These are phyloP conservation scores for Herpetomonas tarakana DNA, from an alignment of 208 protist genomes.

Conservation along the genomic window DNA sequence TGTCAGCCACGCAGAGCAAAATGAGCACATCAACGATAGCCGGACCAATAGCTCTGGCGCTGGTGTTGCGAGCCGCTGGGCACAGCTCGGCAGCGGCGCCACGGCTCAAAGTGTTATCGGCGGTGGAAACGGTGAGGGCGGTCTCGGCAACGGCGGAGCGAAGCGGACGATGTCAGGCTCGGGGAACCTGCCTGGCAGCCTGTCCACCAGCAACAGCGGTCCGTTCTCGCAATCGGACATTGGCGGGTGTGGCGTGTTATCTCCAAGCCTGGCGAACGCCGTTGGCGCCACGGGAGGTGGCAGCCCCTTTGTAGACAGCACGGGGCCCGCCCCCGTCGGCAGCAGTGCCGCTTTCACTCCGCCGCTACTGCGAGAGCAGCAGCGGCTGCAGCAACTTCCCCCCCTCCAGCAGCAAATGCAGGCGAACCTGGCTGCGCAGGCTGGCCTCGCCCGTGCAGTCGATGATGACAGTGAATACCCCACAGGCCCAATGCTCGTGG, in stretches of 20 bases:
- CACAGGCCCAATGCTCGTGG: too few relatives aligned
- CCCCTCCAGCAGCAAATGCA: not conserved
- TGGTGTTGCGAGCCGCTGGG: not conserved
- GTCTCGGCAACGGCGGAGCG: not conserved
- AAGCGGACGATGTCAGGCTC: not conserved
- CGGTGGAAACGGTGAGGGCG: not conserved
- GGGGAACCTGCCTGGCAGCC: not conserved
- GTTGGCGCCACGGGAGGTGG: not conserved
- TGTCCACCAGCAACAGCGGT: not conserved
- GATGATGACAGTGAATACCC: too few relatives aligned
- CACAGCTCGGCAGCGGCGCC: not conserved
- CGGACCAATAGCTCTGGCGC: not conserved
- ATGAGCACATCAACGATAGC: conserved; percentile 3
- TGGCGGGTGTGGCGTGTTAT: not conserved
- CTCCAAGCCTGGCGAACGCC: too few relatives aligned
- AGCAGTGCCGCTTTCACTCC: not conserved
- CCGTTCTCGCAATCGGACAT: not conserved
- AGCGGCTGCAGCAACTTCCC: not conserved
- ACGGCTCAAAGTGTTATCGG: not conserved
- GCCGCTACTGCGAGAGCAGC: not conserved
- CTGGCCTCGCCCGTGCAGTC: too few relatives aligned
- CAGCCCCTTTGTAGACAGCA: too few relatives aligned
- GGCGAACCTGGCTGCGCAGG: too few relatives aligned
- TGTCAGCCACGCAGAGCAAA: not conserved
- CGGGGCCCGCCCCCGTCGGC: too few relatives aligned